A percentile compares a stretch with the other conserved stretches of the same genome.
phyloP scores from a whole-genome alignment of 2,329 filamentous ascomycete genomes.

The Colletotrichum caudatum region DNA sequence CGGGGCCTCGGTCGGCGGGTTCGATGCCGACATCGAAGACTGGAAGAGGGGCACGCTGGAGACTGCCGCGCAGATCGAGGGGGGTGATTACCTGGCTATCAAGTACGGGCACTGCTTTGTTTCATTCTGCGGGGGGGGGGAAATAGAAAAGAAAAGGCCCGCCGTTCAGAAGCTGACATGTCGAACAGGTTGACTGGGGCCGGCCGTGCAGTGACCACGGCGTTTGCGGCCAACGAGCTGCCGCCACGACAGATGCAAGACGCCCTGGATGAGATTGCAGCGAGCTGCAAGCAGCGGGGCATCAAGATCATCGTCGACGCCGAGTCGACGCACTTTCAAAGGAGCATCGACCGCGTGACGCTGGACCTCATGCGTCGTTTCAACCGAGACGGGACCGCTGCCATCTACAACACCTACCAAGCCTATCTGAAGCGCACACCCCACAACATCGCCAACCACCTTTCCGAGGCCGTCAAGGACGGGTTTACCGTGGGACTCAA shows the following conservation, averaged over 20 bases:
- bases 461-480: conserved; percentile 58
- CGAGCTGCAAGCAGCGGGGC: conserved; percentile 52
- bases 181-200: conserved; percentile 55
- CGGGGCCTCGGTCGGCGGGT: conserved; percentile 11
- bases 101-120: conserved; percentile 50
- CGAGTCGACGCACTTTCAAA: conserved; percentile 59
- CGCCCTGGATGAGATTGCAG: conserved; percentile 56
- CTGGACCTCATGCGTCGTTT: conserved; percentile 53
- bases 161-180: not conserved
- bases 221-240: conserved; percentile 50
- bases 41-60: conserved; percentile 51
- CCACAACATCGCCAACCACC: conserved; percentile 56
- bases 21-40: conserved; percentile 51
- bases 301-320: conserved; percentile 61
- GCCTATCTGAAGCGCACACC: conserved; percentile 65
- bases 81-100: conserved; percentile 53
- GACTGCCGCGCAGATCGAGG: conserved; percentile 49
- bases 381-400: conserved; percentile 53
- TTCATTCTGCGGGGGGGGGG: no score
- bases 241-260: conserved; percentile 57
- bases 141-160: no score
- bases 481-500: conserved; percentile 67
- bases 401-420: conserved; percentile 67
- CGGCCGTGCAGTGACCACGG: conserved; percentile 53
- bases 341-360: conserved; percentile 51